phyloP scores from a whole-genome alignment of 2,329 filamentous ascomycete genomes.

The Alternaria panax region DNA sequence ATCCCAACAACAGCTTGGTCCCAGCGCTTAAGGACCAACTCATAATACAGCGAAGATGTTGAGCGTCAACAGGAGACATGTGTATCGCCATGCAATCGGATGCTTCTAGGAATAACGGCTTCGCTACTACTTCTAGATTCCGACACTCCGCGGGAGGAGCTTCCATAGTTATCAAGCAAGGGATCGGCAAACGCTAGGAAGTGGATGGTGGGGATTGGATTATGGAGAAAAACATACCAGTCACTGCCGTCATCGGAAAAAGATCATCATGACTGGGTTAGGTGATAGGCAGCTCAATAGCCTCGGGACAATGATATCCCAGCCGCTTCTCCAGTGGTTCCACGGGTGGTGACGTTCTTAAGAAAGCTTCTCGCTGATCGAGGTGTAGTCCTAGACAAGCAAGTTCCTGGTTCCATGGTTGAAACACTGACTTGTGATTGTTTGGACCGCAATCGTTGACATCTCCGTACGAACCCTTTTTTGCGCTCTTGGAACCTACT shows the following conservation, averaged over 20 bases:
- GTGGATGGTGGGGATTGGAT: conserved; percentile 18
- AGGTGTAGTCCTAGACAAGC: background rate
- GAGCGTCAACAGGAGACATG: background rate
- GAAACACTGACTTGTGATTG: background rate
- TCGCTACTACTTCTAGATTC: background rate
- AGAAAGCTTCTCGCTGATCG: background rate
- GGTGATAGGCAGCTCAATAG: conserved; percentile 15
- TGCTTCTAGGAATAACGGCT: background rate
- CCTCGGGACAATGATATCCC: conserved; percentile 21
- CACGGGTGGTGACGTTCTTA: conserved; percentile 5
- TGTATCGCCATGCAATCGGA: background rate
- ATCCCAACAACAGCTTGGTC: background rate
- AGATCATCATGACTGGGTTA: background rate
- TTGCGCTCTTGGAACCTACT: background rate
- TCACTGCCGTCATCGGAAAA: background rate
- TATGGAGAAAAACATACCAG: background rate
- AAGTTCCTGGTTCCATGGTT: conserved; percentile 5
- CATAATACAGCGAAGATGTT: background rate
- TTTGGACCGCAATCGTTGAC: background rate
- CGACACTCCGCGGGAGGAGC: background rate
- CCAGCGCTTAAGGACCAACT: background rate
- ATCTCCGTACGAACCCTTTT: background rate
- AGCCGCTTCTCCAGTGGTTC: conserved; percentile 6
- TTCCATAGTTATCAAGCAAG: background rate
- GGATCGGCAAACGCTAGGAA: conserved; percentile 25